phyloP scores from a whole-genome alignment of 2,329 filamentous ascomycete genomes.

The Chaetomium olivaceum region DNA sequence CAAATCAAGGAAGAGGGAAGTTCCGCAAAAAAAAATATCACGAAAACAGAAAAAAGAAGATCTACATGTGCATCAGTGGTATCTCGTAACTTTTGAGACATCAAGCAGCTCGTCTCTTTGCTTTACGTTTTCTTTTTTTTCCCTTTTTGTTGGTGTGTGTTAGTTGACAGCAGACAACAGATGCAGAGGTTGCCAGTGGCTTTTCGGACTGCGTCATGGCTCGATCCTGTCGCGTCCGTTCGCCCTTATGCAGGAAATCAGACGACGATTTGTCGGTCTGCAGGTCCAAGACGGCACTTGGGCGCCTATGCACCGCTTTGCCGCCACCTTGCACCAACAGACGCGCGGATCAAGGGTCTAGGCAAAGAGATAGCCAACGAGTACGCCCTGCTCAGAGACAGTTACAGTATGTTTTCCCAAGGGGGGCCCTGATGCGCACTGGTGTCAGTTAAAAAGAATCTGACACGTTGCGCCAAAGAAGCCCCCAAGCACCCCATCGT shows the following conservation, averaged over 20 bases:
- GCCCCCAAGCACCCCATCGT: constrained; percentile 63
- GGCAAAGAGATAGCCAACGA: constrained; percentile 31
- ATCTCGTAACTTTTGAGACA: background rate
- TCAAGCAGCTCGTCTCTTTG: background rate
- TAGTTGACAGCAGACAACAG: background rate
- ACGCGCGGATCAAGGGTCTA: constrained; percentile 28
- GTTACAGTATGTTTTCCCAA: constrained; percentile 26
- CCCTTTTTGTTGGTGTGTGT: background rate
- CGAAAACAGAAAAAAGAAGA: background rate
- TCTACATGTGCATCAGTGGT: background rate
- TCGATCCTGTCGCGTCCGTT: background rate
- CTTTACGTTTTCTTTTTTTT: background rate
- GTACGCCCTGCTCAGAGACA: constrained; percentile 30
- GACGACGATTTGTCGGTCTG: constrained; percentile 18
- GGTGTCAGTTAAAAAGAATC: background rate
- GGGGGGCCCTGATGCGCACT: background rate
- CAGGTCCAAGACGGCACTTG: constrained; percentile 17
- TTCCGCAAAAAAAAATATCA: background rate
- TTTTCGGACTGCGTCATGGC: constrained; percentile 11
- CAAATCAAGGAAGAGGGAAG: background rate
- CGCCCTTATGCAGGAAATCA: constrained; percentile 13
- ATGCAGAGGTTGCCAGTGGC: constrained; percentile 2
- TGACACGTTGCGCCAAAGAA: constrained; percentile 39
- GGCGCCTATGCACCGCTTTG: constrained; percentile 21
- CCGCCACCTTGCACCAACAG: constrained; percentile 22